Evolutionary conservation across 1,284 basidiomycete species (phyloP).

Genomic region (Ustilago nuda): DNA sequence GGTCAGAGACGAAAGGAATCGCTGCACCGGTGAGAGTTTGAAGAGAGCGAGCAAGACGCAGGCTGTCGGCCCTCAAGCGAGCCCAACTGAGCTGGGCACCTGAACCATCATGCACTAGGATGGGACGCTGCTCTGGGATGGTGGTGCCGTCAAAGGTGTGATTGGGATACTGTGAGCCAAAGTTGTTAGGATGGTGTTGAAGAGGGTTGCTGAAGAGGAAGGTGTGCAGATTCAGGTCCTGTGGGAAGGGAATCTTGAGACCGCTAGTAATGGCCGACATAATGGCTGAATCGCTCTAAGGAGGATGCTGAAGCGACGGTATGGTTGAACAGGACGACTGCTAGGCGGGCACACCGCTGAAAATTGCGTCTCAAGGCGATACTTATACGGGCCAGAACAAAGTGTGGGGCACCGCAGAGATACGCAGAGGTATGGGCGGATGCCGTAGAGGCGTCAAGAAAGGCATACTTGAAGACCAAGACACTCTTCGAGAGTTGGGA

Average conservation of each 20-base stretch:
- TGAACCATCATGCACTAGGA: conserved; percentile 47
- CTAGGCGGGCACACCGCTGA: not conserved
- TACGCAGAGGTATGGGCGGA: not conserved
- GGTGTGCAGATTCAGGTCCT: conserved; percentile 41
- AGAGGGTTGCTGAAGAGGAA: conserved; percentile 56
- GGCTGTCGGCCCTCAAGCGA: conserved; percentile 45
- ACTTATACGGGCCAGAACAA: not conserved
- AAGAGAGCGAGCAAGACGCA: conserved; percentile 51
- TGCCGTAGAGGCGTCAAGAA: too few relatives aligned
- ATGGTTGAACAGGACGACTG: not conserved
- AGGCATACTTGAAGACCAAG: too few relatives aligned
- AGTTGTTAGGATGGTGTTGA: conserved; percentile 45
- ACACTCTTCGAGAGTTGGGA: not conserved
- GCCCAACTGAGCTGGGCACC: conserved; percentile 51
- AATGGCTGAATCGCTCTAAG: not conserved
- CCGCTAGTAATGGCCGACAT: conserved; percentile 34
- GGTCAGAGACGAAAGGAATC: conserved; percentile 23
- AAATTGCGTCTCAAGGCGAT: not conserved
- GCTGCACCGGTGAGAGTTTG: conserved; percentile 37
- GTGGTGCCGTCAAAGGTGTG: conserved; percentile 46
- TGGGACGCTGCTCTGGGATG: conserved; percentile 47
- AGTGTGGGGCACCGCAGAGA: conserved; percentile 32
- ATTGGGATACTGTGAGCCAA: conserved; percentile 26
- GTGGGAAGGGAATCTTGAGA: conserved; percentile 32
- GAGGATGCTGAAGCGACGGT: not conserved